These are phyloP conservation scores for Zizania palustris DNA, from an alignment of 202 grass and related monocot genomes.

Conservation along the genomic window DNA sequence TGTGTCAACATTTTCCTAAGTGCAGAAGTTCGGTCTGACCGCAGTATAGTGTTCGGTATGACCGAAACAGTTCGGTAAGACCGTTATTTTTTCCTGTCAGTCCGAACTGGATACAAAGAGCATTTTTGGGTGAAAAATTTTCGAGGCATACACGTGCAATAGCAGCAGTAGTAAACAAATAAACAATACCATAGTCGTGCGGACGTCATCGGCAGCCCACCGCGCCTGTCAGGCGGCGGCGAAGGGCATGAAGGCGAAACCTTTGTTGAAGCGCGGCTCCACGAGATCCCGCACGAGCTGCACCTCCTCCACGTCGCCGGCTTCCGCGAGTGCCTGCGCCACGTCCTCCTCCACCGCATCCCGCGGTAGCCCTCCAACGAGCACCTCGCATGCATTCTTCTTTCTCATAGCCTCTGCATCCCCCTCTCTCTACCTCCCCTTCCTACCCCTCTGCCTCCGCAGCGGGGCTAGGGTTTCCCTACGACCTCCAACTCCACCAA, in stretches of 20 bases:
- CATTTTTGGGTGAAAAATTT: no score
- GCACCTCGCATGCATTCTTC: conserved; percentile 49
- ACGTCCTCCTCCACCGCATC: conserved; percentile 55
- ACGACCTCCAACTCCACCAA: no score
- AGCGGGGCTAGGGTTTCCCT: conserved; percentile 50
- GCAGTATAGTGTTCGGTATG: no score
- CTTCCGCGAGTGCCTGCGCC: conserved; percentile 38
- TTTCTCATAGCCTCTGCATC: conserved; percentile 26
- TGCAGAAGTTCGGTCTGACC: no score
- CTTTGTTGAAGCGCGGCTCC: conserved; percentile 41
- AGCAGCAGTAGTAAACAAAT: background rate
- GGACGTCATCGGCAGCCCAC: conserved; percentile 51
- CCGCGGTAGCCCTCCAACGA: conserved; percentile 46
- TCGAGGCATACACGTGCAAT: no score
- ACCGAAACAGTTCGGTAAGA: no score
- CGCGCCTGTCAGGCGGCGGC: conserved; percentile 52
- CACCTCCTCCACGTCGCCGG: conserved; percentile 57
- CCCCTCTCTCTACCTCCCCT: conserved; percentile 14
- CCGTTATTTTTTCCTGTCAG: no score
- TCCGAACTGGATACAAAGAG: no score
- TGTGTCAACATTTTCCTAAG: no score
- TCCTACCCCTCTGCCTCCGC: background rate
- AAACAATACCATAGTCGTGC: conserved; percentile 39
- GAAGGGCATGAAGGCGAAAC: conserved; percentile 60
- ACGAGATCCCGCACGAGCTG: conserved; percentile 47